phyloP scores from a whole-genome alignment of 2,329 filamentous ascomycete genomes.

The Arthroderma sp. region DNA sequence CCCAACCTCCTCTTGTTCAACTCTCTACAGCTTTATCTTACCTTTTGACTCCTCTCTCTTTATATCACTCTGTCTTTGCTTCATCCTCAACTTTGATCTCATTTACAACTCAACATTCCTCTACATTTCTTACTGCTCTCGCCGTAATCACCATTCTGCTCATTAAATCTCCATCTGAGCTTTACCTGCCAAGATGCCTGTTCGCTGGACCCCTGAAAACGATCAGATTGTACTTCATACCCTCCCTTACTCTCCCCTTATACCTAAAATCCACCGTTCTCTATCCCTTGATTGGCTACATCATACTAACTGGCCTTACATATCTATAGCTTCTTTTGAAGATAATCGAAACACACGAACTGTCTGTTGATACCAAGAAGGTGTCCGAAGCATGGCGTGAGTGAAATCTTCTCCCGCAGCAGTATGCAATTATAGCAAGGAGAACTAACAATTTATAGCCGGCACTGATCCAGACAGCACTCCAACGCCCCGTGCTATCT shows the following conservation, averaged over 20 bases:
- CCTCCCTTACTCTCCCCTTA: neutral
- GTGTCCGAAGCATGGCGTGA: conserved; percentile 29
- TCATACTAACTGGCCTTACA: neutral
- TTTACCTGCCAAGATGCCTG: conserved; percentile 19
- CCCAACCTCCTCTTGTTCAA: neutral
- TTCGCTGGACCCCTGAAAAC: conserved; percentile 25
- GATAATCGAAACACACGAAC: conserved; percentile 26
- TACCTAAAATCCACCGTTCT: neutral
- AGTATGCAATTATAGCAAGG: neutral
- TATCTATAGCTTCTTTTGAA: conserved; percentile 25
- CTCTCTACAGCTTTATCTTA: neutral
- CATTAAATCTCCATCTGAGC: conserved; percentile 2
- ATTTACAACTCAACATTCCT: neutral
- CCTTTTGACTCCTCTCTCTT: neutral
- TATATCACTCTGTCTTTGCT: neutral
- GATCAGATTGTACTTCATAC: conserved; percentile 22
- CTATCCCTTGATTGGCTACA: neutral
- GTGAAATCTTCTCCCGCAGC: conserved; percentile 8
- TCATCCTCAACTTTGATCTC: neutral
- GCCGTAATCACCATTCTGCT: neutral
- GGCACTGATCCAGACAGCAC: conserved; percentile 10
- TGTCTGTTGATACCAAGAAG: conserved; percentile 22
- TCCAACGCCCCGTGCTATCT: conserved; percentile 29
- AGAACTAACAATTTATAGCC: conserved; percentile 8
- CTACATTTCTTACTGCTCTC: neutral